Conservation (phyloP, 345 rosid genomes). For the Melaleuca quinquenervia region DNA sequence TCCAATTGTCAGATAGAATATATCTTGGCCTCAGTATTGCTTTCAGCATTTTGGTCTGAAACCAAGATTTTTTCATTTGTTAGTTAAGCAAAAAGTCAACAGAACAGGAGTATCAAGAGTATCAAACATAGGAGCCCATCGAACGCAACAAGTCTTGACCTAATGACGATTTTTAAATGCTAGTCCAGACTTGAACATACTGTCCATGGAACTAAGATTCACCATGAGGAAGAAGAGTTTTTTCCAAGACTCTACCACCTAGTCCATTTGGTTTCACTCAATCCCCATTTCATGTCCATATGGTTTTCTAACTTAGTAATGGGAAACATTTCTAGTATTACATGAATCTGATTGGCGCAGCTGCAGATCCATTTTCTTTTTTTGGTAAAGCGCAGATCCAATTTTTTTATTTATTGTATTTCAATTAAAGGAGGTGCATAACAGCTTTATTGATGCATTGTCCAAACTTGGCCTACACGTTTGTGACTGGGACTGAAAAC, state of each 20-base stretch:
- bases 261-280: background rate
- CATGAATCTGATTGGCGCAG: background rate
- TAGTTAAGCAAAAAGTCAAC: background rate
- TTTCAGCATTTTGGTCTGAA: background rate
- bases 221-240: background rate
- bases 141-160: background rate
- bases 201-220: background rate
- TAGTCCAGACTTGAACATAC: background rate
- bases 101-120: background rate
- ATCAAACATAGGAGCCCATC: background rate
- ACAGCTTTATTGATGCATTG: background rate
- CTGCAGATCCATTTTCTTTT: background rate
- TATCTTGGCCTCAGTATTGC: background rate
- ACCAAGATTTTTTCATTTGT: background rate
- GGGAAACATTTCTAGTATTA: background rate
- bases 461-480: background rate
- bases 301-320: background rate
- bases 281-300: background rate
- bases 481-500: background rate
- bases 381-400: too few relatives aligned
- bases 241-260: background rate
- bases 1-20: background rate
- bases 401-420: background rate
- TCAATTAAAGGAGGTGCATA: background rate
- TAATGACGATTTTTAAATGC: background rate